Base-by-base conservation (phyloP, 75 land plant species). In the Cunninghamia lanceolata region DNA sequence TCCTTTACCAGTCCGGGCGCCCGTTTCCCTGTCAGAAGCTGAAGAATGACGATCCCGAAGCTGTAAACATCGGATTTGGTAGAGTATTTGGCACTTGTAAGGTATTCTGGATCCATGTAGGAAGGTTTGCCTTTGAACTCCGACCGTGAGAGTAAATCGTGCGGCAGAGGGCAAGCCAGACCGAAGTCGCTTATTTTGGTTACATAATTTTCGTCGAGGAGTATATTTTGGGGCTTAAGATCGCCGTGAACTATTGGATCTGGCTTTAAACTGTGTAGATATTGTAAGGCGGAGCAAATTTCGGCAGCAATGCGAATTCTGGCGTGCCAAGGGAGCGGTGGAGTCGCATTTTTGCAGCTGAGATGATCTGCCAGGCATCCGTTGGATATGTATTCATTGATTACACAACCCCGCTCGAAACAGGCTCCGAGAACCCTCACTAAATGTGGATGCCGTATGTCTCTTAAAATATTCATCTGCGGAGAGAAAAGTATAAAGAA, bases 61-160 rank as follows among this genome's bases (percentile, higher is more conserved):
- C 42, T 40, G 42, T 40, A 40, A 40, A 40, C 1, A 1, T 40
- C 42, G 42, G 42, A 40, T 40, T 40, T 40, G 42, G 42, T 40
- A 4, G 5, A 40, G 1, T 1, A 40, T 40, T 40, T 4, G 42
- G 42, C 97, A 15, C 91, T 88, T 25, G 86, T 2, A 14, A 84
- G 40, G 73, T 91, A 92, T 85, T 92, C 93, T 30, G 95, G 97
- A 77, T 95, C 97, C 89, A 95, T 91, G 84, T 95, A 97, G 3
- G 83, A 88, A 76, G 86, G 85, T 40, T 94, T 94, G 2, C 97
- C 96, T 81, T 89, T 92, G 0, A 94, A 91, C 42, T 77, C 68
- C 4, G 94, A 91, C 14, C 74, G 85, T 43, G 84, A 82, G 17
- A 85, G 40, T 35, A 74, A 80, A 45, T 87, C 81, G 25, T 70